Conservation (phyloP, 192 early-diverging fungal genomes). For the Rhizoclosmatium globosum region DNA sequence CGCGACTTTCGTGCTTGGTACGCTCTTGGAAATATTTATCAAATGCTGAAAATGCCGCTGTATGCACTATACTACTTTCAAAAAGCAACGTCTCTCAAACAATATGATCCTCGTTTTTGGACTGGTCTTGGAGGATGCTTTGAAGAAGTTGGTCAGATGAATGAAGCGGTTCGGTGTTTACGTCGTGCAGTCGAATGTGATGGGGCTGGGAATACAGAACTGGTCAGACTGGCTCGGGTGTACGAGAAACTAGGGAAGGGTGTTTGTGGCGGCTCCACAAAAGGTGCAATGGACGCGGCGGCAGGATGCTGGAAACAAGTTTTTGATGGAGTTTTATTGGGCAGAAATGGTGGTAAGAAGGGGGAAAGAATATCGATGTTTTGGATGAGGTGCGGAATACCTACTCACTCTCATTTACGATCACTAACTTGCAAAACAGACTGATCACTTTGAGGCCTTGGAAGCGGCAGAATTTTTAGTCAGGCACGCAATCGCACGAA, state of each 20-base stretch:
- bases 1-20: slow-evolving; percentile 92
- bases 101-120: slow-evolving; percentile 91
- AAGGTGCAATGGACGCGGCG: background rate
- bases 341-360: background rate
- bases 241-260: background rate
- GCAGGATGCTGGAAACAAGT: background rate
- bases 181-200: slow-evolving; percentile 66
- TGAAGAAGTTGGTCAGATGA: slow-evolving; percentile 60
- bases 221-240: background rate
- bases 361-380: background rate
- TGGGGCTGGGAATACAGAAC: background rate
- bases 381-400: too few relatives aligned
- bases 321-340: background rate
- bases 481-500: background rate
- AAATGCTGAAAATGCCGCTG: slow-evolving; percentile 82
- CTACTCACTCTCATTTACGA: too few relatives aligned
- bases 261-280: background rate
- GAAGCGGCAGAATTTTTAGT: slow-evolving; percentile 26
- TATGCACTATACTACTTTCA: slow-evolving; percentile 87
- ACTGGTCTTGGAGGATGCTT: slow-evolving; percentile 77
- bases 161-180: slow-evolving; percentile 78
- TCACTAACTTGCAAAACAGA: background rate
- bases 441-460: background rate
- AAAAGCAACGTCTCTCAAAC: slow-evolving; percentile 65
- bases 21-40: slow-evolving; percentile 89